Evolutionary conservation across 1,284 basidiomycete genomes (phyloP).

Genomic region (Cerioporus squamosus): DNA sequence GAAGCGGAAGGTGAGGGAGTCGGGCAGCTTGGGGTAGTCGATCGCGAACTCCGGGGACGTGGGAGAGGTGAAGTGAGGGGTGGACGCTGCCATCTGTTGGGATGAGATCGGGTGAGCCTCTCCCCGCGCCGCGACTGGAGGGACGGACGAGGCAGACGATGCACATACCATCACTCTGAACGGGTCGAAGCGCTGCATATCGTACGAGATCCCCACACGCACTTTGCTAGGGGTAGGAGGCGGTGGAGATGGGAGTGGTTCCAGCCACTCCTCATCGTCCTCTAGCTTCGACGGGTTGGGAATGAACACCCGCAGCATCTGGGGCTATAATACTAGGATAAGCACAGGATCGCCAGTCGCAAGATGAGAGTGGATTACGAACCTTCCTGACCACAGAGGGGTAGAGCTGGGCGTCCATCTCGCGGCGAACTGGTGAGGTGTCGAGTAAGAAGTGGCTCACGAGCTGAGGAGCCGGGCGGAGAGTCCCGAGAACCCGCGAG

Average conservation of each 20-base stretch:
- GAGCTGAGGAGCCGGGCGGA: not conserved
- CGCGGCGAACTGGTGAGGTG: not conserved
- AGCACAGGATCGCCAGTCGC: not conserved
- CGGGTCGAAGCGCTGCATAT: conserved; percentile 13
- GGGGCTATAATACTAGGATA: not conserved
- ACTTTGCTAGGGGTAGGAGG: conserved; percentile 5
- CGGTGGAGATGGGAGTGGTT: conserved; percentile 8
- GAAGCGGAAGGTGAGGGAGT: conserved; percentile 7
- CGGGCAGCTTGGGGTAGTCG: not conserved
- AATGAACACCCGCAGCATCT: not conserved
- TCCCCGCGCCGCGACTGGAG: no score
- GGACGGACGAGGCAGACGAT: not conserved
- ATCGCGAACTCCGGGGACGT: not conserved
- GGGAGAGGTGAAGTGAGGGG: conserved; percentile 7
- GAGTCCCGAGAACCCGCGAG: not conserved
- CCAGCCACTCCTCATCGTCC: conserved; percentile 3
- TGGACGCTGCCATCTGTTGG: not conserved
- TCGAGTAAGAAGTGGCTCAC: not conserved
- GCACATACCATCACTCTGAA: conserved; percentile 7
- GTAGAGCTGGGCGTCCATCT: conserved; percentile 13
- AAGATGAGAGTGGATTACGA: not conserved
- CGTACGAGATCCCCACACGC: conserved; percentile 2
- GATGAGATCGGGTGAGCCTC: not conserved
- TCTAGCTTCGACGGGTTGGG: not conserved
- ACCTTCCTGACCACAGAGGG: conserved; percentile 7